phyloP scores from a whole-genome alignment of 1,284 basidiomycete species.

The Microbotryum lychnidis-dioicae region DNA sequence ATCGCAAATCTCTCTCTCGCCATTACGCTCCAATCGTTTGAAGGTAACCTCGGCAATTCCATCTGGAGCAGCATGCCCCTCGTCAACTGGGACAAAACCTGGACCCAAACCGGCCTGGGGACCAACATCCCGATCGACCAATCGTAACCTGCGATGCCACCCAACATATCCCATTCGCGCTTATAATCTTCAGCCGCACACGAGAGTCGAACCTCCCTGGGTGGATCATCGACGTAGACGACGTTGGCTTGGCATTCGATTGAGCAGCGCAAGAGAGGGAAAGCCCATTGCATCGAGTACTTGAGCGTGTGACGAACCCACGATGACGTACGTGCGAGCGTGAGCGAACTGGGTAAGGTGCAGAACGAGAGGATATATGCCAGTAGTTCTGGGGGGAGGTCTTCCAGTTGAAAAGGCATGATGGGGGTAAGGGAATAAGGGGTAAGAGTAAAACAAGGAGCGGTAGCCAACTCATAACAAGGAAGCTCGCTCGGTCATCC shows the following conservation, averaged over 20 bases:
- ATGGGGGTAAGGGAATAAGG: too few species aligned
- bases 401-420: background rate
- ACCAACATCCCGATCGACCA: background rate
- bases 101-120: background rate
- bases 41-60: slow-evolving; percentile 2
- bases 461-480: too few species aligned
- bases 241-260: background rate
- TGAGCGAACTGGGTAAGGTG: background rate
- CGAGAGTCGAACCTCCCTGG: background rate
- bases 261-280: background rate
- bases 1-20: background rate
- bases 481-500: too few species aligned
- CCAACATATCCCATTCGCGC: background rate
- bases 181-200: too few species aligned
- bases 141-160: background rate
- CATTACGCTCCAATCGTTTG: background rate
- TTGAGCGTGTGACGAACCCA: background rate
- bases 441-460: too few species aligned
- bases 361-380: background rate
- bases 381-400: background rate
- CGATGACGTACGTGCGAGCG: background rate
- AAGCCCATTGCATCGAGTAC: background rate
- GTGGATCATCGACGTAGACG: background rate
- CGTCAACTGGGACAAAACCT: background rate
- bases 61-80: background rate